Base-by-base conservation (phyloP, 352 stramenopile genomes). In the Chrysophaeum taylorii region DNA sequence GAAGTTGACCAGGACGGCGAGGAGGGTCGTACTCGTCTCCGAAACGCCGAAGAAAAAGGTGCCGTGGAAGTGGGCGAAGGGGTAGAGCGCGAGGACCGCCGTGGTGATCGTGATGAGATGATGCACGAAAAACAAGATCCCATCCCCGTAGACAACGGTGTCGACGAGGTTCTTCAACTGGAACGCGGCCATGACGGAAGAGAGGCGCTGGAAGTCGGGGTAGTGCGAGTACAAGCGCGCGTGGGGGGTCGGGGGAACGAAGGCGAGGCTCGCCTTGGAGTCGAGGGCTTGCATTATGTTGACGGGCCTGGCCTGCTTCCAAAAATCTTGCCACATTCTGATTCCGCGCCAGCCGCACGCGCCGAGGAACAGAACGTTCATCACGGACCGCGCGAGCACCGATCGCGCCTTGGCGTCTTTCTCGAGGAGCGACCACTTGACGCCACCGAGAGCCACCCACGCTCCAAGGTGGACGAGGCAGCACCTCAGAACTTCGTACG, bases 121-220 rank as follows among this genome's bases (percentile, higher is more conserved):
- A 74, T 89, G 83, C 21, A 80, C 70, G 37, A 89, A 71, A 70
- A 84, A 89, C 60, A 83, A 75, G 36, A 74, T 68, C 23, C 81
- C 81, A 72, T 89, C 83, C 52, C 81, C 76, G 80, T 80, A 89
- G 60, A 80, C 67, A 48, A 86, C 76, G 2, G 76, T 80, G 76
- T 89, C 83, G 43, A 79, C 80, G 33, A 85, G 76, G 70, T 89
- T 89, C 68, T 89, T 89, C 33, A 81, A 62, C 74, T 89, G 83
- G 77, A 87, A 89, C 0, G 73, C 74, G 45, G 86, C 78, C 54
- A 87, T 87, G 27, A 85, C 78, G 0, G 81, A 33, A 36, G 16
- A 43, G 2, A 66, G 36, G 33, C 14, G 18, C 36, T 66, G 14
- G 57, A 48, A 66, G 14, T 42, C 27, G 31, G 31, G 12, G 33